These are phyloP conservation scores for Ramaria rubella DNA, from an alignment of 768 basidiomycete species.

Conservation along the genomic window DNA sequence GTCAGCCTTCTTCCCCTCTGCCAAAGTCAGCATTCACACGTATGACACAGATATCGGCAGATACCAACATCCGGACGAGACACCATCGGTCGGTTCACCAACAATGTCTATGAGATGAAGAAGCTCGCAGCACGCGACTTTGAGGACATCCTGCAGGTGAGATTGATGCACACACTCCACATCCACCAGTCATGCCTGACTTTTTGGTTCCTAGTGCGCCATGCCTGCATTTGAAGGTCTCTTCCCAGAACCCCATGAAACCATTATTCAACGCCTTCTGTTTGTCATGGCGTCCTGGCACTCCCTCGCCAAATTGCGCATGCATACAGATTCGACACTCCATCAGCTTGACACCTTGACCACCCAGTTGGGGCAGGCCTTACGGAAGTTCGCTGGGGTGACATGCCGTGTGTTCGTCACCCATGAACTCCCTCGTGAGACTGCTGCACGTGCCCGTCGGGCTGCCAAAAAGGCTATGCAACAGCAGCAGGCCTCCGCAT, in stretches of 20 bases:
- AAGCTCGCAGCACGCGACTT: conserved; percentile 34
- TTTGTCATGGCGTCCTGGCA: conserved; percentile 33
- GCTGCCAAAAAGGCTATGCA: background rate
- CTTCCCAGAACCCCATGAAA: conserved; percentile 24
- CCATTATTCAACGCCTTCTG: conserved; percentile 26
- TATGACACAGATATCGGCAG: conserved; percentile 22
- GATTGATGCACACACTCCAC: background rate
- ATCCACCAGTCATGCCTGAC: background rate
- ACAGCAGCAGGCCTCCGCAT: background rate
- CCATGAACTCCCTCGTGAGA: conserved; percentile 33
- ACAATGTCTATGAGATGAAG: conserved; percentile 32
- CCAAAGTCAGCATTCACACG: background rate
- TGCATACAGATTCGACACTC: conserved; percentile 33
- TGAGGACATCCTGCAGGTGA: conserved; percentile 38
- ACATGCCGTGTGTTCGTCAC: conserved; percentile 26
- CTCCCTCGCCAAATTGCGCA: conserved; percentile 31
- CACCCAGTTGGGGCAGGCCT: conserved; percentile 20
- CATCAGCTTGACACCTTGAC: conserved; percentile 17
- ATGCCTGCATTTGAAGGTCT: conserved; percentile 31
- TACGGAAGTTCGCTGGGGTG: conserved; percentile 27
- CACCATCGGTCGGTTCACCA: conserved; percentile 32
- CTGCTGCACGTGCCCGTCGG: conserved; percentile 23
- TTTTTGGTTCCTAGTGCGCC: conserved; percentile 21
- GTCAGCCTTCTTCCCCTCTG: background rate
- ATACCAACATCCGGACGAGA: conserved; percentile 27